Base-by-base conservation (phyloP, 768 basidiomycete species). In the Punctularia strigosozonata region DNA sequence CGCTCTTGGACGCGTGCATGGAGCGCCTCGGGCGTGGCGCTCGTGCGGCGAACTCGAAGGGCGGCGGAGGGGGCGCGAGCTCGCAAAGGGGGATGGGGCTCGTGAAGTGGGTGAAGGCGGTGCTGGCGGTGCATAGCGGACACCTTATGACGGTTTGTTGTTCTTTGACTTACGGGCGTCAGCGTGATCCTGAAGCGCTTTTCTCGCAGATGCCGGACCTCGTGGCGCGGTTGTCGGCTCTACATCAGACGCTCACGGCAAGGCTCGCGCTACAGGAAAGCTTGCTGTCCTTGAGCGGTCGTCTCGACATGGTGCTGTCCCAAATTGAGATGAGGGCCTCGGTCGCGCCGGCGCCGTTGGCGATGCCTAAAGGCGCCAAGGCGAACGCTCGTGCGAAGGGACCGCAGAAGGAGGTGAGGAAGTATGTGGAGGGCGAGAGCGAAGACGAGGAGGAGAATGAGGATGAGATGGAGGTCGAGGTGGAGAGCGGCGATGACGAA, bases 311-410 rank as follows among this genome's bases (percentile, higher is more conserved):
- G 66, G 87, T 95, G 18, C 69, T 97, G 36, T 83, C 89, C 1
- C 95, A 98, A 54, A 84, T 97, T 40, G 86, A 92, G 55, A 71
- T 91, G 62, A 76, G 92, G 17, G 75, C 84, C 21, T 76, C 83
- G n/a, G 63, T 68, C 12, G 73, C 74, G 8, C 82, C 80, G 17
- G 68, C 75, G 3, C 65, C 72, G 4, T 54, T 77, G 33, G 57
- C 64, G 13, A 59, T 66, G 13, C 66, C 46, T 0, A 49, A 49
- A 44, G 45, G 32, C 44, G 59, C 34, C 62, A 60, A 39, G 58
- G 57, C 22, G 64, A 64, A 44, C 44, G 56, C 14, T 47, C 52
- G 32, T 40, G 53, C 15, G 59, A 56, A 41, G 43, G 56, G 43
- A 55, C 62, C 51, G 53, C 58, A 31, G 56, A 52, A 55, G 37